phyloP scores from a whole-genome alignment of 768 basidiomycete genomes.

The Multifurca ochricompacta region DNA sequence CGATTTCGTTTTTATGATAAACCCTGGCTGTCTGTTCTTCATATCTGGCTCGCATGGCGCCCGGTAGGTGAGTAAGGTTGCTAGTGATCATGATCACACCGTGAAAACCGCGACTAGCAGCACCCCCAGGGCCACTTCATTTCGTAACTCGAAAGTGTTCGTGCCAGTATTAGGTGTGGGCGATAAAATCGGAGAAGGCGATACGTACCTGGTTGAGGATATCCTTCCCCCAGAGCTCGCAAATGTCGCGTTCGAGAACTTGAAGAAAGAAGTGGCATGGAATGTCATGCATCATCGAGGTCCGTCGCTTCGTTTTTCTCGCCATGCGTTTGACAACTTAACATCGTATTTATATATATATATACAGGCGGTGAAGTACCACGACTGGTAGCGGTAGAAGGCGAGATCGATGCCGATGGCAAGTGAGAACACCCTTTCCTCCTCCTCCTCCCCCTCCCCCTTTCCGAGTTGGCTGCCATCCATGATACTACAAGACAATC shows the following conservation, averaged over 20 bases:
- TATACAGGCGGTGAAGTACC: slow-evolving; percentile 64
- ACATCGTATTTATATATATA: not conserved
- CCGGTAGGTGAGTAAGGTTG: not conserved
- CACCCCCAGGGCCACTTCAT: not conserved
- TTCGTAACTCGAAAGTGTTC: not conserved
- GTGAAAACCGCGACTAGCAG: not conserved
- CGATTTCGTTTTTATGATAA: not conserved
- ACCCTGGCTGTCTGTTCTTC: too few species aligned
- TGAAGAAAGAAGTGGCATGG: slow-evolving; percentile 65
- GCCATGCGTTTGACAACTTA: not conserved
- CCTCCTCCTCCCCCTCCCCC: slow-evolving; percentile 20
- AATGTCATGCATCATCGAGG: slow-evolving; percentile 69
- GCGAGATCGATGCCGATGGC: slow-evolving; percentile 42
- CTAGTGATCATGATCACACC: not conserved
- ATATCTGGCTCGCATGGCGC: too few species aligned
- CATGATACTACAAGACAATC: too few species aligned
- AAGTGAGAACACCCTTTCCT: too few species aligned
- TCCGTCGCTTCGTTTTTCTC: slow-evolving; percentile 21
- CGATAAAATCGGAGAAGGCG: slow-evolving; percentile 55
- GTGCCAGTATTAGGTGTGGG: slow-evolving; percentile 18
- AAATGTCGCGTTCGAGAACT: slow-evolving; percentile 45
- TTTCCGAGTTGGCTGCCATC: slow-evolving; percentile 28
- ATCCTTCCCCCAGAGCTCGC: slow-evolving; percentile 52
- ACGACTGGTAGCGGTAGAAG: slow-evolving; percentile 54
- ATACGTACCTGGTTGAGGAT: slow-evolving; percentile 51